phyloP scores from a whole-genome alignment of 306 rosid genomes.

The Dryas octopetala region DNA sequence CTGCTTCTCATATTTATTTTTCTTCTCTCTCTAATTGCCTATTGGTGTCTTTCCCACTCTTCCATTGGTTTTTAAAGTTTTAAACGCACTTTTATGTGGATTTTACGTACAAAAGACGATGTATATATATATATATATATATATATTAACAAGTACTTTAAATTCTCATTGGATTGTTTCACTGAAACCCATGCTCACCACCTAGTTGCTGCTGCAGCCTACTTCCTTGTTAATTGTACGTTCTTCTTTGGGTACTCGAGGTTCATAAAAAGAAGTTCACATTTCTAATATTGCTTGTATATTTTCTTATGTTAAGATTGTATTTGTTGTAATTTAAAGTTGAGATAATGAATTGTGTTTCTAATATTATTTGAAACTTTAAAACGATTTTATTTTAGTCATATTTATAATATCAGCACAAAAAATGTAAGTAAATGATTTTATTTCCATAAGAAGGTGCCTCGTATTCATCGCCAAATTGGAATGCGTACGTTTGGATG shows the following conservation, averaged over 20 bases:
- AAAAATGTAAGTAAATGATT: too few species aligned
- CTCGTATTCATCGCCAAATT: too few species aligned
- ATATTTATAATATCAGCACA: too few species aligned
- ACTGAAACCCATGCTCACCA: conserved; percentile 59
- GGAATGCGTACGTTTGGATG: too few species aligned
- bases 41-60: neutral
- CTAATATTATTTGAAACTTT: too few species aligned
- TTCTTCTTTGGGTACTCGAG: conserved; percentile 25
- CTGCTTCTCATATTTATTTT: neutral
- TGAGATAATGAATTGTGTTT: too few species aligned
- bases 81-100: conserved; percentile 47
- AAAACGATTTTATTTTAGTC: too few species aligned
- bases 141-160: conserved; percentile 8
- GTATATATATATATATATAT: neutral
- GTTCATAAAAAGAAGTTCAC: neutral
- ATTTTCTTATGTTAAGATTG: neutral
- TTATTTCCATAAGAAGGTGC: too few species aligned
- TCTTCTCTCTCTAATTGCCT: neutral
- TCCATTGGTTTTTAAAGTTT: conserved; percentile 39
- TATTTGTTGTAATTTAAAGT: too few species aligned
- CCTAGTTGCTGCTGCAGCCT: conserved; percentile 9
- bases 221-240: neutral
- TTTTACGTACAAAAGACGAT: conserved; percentile 48
- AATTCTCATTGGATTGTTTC: conserved; percentile 22
- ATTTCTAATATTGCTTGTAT: neutral